phyloP scores from a whole-genome alignment of 2,329 filamentous ascomycete genomes.

The Ophiostoma sp. region DNA sequence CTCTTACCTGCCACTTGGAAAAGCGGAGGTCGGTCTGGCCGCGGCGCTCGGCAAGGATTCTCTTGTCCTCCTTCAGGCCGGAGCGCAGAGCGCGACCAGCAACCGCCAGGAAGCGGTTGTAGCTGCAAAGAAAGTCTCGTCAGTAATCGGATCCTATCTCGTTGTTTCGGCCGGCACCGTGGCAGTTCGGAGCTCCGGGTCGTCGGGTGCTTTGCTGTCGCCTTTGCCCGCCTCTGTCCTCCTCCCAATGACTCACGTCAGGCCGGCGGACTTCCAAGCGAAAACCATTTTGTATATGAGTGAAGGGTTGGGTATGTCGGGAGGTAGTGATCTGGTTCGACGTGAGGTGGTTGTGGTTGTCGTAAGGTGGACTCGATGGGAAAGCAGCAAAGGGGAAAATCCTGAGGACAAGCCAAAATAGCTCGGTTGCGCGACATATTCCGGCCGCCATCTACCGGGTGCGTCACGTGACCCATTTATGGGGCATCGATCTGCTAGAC shows the following conservation, averaged over 20 bases:
- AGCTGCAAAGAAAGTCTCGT: constrained; percentile 52
- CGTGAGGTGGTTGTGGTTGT: constrained; percentile 24
- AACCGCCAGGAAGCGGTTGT: constrained; percentile 99
- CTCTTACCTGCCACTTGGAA: constrained; percentile 81
- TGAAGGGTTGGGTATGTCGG: constrained; percentile 20
- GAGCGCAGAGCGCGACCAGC: constrained; percentile 91
- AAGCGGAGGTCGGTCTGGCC: constrained; percentile 86
- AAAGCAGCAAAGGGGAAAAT: constrained; percentile 20
- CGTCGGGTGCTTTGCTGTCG: neutral
- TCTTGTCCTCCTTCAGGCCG: constrained; percentile 92
- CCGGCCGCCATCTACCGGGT: constrained; percentile 15
- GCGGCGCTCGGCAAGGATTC: constrained; percentile 79
- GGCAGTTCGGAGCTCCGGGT: neutral
- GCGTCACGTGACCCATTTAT: constrained; percentile 18
- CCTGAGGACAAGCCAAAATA: constrained; percentile 20
- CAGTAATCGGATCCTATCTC: neutral
- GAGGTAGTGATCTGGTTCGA: neutral
- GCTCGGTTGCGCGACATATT: constrained; percentile 25
- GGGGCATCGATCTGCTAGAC: neutral
- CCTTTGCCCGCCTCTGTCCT: neutral
- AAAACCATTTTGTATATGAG: constrained; percentile 72
- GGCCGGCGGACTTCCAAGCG: constrained; percentile 96
- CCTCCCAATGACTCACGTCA: constrained; percentile 64
- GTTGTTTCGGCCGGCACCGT: neutral
- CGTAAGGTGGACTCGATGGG: constrained; percentile 30